Conservation (phyloP, 163 green algal genomes). For the Prototheca wickerhamii region DNA sequence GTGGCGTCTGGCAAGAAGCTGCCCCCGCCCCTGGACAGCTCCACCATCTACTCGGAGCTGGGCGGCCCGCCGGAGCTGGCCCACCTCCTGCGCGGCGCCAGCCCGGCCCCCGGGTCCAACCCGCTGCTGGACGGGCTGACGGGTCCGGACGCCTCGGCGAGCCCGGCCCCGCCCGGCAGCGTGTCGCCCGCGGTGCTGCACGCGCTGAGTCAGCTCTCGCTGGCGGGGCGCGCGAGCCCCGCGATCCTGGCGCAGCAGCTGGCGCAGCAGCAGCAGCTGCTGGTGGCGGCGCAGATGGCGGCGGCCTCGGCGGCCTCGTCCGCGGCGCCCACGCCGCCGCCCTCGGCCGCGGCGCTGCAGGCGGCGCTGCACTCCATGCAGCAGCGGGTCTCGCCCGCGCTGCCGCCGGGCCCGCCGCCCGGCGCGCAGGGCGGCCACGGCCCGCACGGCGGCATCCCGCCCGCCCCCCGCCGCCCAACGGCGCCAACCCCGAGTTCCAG, state of each 20-base stretch:
- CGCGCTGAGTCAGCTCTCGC: constrained; percentile 37
- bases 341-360: constrained; percentile 17
- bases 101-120: not conserved
- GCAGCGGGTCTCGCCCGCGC: not conserved
- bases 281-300: constrained; percentile 7
- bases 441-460: too few relatives aligned
- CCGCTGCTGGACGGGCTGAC: not conserved
- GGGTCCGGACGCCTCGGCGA: not conserved
- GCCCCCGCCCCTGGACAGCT: constrained; percentile 65
- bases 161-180: not conserved
- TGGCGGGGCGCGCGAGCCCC: constrained; percentile 13
- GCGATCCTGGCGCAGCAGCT: constrained; percentile 2
- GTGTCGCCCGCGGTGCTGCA: constrained; percentile 36
- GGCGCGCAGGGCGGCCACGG: not conserved
- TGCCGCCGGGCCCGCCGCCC: not conserved
- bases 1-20: constrained; percentile 63
- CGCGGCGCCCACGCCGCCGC: constrained; percentile 15
- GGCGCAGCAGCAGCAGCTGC: constrained; percentile 13
- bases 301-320: not conserved
- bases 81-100: not conserved
- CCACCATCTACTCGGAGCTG: constrained; percentile 70
- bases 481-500: constrained; percentile 74
- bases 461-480: too few relatives aligned
- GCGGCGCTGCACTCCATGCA: constrained; percentile 20
- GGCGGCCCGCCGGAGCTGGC: constrained; percentile 13